Conservation (phyloP, 1,284 basidiomycete species). For the Spongispora temasekensis region DNA sequence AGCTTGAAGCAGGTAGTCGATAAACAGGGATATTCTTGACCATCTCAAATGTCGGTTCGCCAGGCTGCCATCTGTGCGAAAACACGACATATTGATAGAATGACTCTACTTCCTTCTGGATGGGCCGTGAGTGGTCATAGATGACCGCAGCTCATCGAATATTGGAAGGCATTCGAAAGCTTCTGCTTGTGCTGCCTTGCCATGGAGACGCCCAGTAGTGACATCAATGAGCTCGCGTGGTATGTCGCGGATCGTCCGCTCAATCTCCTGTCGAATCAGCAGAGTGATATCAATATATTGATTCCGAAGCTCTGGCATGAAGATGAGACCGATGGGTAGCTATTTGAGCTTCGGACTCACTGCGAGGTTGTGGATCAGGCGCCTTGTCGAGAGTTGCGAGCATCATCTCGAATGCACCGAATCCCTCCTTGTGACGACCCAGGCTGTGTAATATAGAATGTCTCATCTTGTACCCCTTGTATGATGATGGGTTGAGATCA, state of each 20-base stretch:
- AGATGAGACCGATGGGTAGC: too few relatives aligned
- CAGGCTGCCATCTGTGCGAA: background rate
- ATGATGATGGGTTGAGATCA: background rate
- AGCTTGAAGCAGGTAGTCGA: background rate
- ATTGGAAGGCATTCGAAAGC: background rate
- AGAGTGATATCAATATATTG: background rate
- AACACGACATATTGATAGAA: conserved; percentile 1
- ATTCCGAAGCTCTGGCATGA: background rate
- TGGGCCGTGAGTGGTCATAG: background rate
- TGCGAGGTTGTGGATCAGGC: background rate
- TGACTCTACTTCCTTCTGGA: background rate
- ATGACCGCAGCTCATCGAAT: background rate
- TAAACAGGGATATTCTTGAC: background rate
- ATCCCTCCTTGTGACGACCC: background rate
- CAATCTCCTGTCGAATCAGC: background rate
- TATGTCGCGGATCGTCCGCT: background rate
- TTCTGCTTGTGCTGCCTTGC: background rate
- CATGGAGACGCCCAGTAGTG: background rate
- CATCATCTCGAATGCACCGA: background rate
- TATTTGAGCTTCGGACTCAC: background rate
- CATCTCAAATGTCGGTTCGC: background rate
- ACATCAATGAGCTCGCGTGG: background rate
- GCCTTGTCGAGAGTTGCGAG: background rate
- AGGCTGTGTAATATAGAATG: background rate
- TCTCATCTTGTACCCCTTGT: background rate